Evolutionary conservation across 2,329 filamentous ascomycete genomes (phyloP).

Genomic region (Botryotinia calthae): DNA sequence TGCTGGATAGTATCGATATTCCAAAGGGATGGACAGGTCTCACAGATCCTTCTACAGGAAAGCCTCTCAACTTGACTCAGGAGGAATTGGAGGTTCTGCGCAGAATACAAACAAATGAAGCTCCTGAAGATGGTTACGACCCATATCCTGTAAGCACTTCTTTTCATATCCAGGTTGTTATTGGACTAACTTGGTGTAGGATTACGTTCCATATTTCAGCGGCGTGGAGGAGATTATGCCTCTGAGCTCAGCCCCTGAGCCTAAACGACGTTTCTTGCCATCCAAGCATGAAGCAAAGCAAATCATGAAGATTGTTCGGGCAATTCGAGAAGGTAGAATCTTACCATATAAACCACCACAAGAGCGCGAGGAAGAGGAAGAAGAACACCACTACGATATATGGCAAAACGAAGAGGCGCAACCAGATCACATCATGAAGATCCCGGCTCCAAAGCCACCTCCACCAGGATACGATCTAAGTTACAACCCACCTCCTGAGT

Average conservation of each 20-base stretch:
- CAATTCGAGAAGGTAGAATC: slow-evolving; percentile 91
- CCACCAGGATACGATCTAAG: slow-evolving; percentile 94
- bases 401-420: slow-evolving; percentile 90
- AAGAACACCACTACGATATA: slow-evolving; percentile 73
- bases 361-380: slow-evolving; percentile 68
- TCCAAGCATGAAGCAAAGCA: slow-evolving; percentile 97
- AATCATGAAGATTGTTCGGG: slow-evolving; percentile 94
- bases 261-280: slow-evolving; percentile 90
- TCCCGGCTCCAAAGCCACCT: slow-evolving; percentile 88
- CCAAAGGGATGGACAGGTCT: slow-evolving; percentile 97
- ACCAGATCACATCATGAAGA: slow-evolving; percentile 86
- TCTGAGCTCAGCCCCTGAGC: slow-evolving; percentile 88
- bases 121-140: slow-evolving; percentile 84
- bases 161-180: background rate
- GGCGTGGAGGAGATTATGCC: slow-evolving; percentile 91
- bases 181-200: slow-evolving; percentile 45
- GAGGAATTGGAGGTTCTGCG: slow-evolving; percentile 87
- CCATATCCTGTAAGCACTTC: slow-evolving; percentile 70
- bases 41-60: slow-evolving; percentile 90
- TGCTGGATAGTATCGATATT: slow-evolving; percentile 93
- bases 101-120: slow-evolving; percentile 84
- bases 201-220: slow-evolving; percentile 92
- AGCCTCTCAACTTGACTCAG: slow-evolving; percentile 80
- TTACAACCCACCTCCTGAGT: slow-evolving; percentile 94
- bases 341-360: slow-evolving; percentile 79